Conservation (phyloP, 805 yeast species). For the Kodamaea jinghongensis region DNA sequence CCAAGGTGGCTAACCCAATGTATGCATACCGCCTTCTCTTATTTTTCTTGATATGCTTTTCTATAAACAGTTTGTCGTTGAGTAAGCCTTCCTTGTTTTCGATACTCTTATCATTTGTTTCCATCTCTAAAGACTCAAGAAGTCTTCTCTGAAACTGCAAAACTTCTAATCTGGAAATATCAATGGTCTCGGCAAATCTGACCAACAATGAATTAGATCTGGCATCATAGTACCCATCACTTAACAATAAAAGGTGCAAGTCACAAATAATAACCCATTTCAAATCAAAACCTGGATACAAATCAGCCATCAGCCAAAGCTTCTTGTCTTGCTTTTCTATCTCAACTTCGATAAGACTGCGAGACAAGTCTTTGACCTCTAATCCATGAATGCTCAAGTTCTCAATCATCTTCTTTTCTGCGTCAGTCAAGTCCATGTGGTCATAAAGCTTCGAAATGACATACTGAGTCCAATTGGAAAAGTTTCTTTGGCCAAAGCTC, state of each 20-base stretch:
- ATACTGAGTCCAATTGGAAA: conserved; percentile 80
- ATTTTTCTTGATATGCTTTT: conserved; percentile 64
- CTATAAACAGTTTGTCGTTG: conserved; percentile 75
- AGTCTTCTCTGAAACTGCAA: conserved; percentile 87
- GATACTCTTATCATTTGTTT: conserved; percentile 43
- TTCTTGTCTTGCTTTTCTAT: conserved; percentile 4
- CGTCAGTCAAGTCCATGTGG: conserved; percentile 75
- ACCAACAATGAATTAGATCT: conserved; percentile 80
- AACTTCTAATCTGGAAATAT: conserved; percentile 63
- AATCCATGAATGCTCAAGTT: conserved; percentile 82
- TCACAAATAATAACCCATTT: conserved; percentile 96
- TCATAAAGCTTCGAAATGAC: conserved; percentile 69
- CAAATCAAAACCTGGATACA: conserved; percentile 49
- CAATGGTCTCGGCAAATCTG: conserved; percentile 61
- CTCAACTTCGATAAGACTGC: conserved; percentile 45
- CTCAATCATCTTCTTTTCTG: conserved; percentile 85
- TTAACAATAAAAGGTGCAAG: conserved; percentile 70
- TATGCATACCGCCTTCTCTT: conserved; percentile 70
- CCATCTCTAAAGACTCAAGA: conserved; percentile 86
- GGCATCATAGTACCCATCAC: conserved; percentile 85
- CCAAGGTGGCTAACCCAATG: conserved; percentile 92
- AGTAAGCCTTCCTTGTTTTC: conserved; percentile 71
- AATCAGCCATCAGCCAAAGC: conserved; percentile 10
- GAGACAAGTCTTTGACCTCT: conserved; percentile 65
- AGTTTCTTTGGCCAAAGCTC: conserved; percentile 67